phyloP scores from a whole-genome alignment of 352 stramenopile species.

The Phytophthora colocasiae region DNA sequence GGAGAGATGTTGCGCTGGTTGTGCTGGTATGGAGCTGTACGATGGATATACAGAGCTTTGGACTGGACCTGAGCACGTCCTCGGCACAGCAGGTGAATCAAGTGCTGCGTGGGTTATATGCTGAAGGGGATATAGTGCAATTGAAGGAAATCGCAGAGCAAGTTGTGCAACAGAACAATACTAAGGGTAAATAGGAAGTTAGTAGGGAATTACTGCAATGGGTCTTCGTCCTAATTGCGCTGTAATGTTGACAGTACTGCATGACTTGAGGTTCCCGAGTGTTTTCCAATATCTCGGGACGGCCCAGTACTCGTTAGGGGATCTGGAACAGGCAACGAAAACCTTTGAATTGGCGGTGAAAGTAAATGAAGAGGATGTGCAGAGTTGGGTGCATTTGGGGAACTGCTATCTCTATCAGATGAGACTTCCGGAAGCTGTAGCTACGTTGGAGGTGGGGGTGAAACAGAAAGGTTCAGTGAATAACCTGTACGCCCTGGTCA shows the following conservation, averaged over 20 bases:
- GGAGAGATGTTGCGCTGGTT: not conserved
- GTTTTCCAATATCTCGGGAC: conserved; percentile 76
- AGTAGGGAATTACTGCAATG: not conserved
- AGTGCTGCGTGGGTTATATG: conserved; percentile 48
- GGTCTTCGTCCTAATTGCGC: not conserved
- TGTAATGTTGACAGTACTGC: conserved; percentile 25
- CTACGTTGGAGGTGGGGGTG: conserved; percentile 59
- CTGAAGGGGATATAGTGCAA: conserved; percentile 51
- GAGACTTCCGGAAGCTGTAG: conserved; percentile 46
- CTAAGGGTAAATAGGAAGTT: conserved; percentile 27
- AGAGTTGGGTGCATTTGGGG: conserved; percentile 74
- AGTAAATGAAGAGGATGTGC: conserved; percentile 51
- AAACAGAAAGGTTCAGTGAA: conserved; percentile 41
- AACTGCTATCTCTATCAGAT: conserved; percentile 74
- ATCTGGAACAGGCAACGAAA: conserved; percentile 59
- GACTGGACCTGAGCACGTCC: conserved; percentile 25
- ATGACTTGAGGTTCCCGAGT: conserved; percentile 47
- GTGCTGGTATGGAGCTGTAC: conserved; percentile 6
- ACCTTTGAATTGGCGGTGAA: conserved; percentile 68
- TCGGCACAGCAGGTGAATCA: conserved; percentile 41
- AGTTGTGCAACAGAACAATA: conserved; percentile 54
- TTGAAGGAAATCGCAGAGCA: conserved; percentile 47
- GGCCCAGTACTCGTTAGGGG: conserved; percentile 72
- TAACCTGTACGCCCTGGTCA: conserved; percentile 60
- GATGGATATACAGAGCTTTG: not conserved